phyloP scores from a whole-genome alignment of 768 basidiomycete species.

The Boletellus ananas region DNA sequence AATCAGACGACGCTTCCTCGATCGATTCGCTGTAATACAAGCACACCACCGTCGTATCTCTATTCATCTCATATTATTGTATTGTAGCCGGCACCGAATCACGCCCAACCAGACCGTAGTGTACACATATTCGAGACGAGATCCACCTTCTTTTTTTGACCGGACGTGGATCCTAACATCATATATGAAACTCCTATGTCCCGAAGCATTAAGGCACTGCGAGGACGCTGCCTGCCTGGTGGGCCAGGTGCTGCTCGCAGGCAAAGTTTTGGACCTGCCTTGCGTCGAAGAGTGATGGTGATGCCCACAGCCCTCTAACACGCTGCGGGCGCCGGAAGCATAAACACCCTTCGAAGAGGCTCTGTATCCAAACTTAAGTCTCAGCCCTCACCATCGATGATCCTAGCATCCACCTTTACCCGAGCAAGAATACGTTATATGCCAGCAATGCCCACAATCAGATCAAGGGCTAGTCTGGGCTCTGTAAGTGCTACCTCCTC shows the following conservation, averaged over 20 bases:
- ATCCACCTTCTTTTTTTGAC: constrained; percentile 1
- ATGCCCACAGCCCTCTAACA: constrained; percentile 15
- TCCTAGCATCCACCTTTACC: not conserved
- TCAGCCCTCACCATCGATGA: not conserved
- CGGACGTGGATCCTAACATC: not conserved
- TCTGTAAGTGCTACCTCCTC: constrained; percentile 8
- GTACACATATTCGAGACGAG: not conserved
- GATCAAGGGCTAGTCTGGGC: not conserved
- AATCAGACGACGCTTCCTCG: constrained; percentile 15
- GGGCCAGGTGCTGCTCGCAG: constrained; percentile 1
- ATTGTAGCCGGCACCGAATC: not conserved
- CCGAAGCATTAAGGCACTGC: too few species aligned
- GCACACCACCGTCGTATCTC: not conserved
- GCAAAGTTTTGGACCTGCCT: constrained; percentile 4
- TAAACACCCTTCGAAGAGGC: not conserved
- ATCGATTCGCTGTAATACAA: constrained; percentile 6
- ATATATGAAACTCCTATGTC: not conserved
- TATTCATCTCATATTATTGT: constrained; percentile 8
- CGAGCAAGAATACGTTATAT: constrained; percentile 7
- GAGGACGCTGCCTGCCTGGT: too few species aligned
- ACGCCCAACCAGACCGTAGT: not conserved
- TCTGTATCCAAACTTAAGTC: not conserved
- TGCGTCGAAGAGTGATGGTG: constrained; percentile 2
- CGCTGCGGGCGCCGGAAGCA: not conserved
- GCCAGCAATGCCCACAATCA: not conserved